Base-by-base conservation (phyloP, 1,139 yeast genomes). In the Geotrichum citri-aurantii region DNA sequence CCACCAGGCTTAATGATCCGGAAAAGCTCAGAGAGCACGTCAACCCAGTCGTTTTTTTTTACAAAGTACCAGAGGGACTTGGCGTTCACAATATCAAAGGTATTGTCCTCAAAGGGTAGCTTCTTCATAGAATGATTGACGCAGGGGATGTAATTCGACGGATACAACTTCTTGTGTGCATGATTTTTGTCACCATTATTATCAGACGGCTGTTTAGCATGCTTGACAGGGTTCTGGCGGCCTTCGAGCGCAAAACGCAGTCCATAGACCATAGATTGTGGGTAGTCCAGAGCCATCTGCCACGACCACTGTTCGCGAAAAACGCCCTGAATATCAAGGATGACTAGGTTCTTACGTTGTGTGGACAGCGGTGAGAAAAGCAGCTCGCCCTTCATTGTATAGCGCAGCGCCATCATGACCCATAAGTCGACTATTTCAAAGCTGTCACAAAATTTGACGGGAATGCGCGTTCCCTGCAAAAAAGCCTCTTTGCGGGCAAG, bases 1-100 rank as follows among this genome's bases (percentile, higher is more conserved):
- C 81, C 81, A 14, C 74, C 74, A 1, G 78, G 77, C 58, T 74
- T 72, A 29, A 75, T 66, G 2, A 77, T 72, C 49, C 82, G 66
- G 50, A 60, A 60, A 27, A 77, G 60, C 57, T 78, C 81, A 14
- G 64, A 61, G 27, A 78, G 64, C 0, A 72, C 74, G 1, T 66
- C 68, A 3, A 64, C 69, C 77, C 77, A 74, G 29, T 74, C 74
- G 24, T 66, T 64, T 14, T 59, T 59, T 44, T 62, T 66, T 27
- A 74, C 55, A 44, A 67, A 57, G 58, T 68, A 66, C 74, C 73
- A 74, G 52, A 75, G 53, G 42, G 71, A 65, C 57, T 73, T 70
- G 40, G 75, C 69, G 48, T 70, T 60, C 31, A 69, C 66, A 6
- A 73, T 66, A 23, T 74, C 73, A 56, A 74, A 75, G 24, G 73